Evolutionary conservation across 257 asterid species (phyloP).

Genomic region (Rauvolfia tetraphylla): DNA sequence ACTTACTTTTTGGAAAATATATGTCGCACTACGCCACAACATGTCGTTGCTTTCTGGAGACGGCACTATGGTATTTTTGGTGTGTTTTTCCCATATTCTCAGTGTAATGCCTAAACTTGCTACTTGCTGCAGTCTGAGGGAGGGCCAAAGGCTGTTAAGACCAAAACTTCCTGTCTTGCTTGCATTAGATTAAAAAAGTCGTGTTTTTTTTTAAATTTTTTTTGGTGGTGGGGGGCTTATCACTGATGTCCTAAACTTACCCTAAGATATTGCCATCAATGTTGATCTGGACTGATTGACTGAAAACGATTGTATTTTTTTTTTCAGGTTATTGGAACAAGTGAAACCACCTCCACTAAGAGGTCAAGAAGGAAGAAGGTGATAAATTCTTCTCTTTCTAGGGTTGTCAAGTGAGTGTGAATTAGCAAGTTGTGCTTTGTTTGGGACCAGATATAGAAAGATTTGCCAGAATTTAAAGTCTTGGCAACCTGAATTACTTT

Average conservation of each 20-base stretch:
- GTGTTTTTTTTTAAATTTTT: neutral
- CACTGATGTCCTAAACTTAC: neutral
- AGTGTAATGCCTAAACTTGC: neutral
- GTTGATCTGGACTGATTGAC: neutral
- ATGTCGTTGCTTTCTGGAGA: neutral
- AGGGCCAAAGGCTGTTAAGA: neutral
- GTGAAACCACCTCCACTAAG: constrained; percentile 37
- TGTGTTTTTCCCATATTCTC: neutral
- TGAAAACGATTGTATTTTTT: neutral
- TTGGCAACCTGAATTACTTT: neutral
- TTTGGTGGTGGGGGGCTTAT: neutral
- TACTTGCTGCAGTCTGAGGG: neutral
- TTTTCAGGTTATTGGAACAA: constrained; percentile 40
- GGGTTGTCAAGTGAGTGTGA: neutral
- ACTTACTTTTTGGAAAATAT: neutral
- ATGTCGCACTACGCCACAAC: neutral
- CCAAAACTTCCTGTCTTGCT: neutral
- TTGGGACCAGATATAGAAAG: neutral
- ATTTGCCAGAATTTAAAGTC: neutral
- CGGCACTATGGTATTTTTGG: neutral
- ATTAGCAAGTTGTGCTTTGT: neutral
- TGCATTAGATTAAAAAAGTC: neutral
- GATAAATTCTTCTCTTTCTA: constrained; percentile 9
- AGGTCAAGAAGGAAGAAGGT: constrained; percentile 79
- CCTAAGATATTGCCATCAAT: neutral